Percentiles rank a stretch among this genome's conserved stretches.
Evolutionary conservation across 208 protist species (phyloP).

Genomic region (Acanthamoeba royreba): DNA sequence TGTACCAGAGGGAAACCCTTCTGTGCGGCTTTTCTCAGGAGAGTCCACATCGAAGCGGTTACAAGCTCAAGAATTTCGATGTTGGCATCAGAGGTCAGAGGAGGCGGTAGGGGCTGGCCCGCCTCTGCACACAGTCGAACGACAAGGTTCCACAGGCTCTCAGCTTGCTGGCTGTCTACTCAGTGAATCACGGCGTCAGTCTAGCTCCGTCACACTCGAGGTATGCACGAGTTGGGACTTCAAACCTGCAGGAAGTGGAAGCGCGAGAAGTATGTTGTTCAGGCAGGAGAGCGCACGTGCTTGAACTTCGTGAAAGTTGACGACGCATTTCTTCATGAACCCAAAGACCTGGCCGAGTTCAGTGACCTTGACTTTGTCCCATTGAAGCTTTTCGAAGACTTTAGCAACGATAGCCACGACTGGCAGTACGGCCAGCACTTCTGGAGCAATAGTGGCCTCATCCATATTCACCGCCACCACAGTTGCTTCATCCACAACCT

Average conservation of each 20-base stretch:
- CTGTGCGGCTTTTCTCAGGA: constrained; percentile 11
- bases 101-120: constrained; percentile 13
- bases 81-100: background rate
- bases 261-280: constrained; percentile 39
- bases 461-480: background rate
- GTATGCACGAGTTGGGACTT: too few species aligned
- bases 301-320: background rate
- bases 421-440: background rate
- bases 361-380: background rate
- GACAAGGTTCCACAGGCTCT: background rate
- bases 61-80: constrained; percentile 10
- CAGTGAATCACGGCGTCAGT: too few species aligned
- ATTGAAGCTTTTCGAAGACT: background rate
- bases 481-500: background rate
- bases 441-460: background rate
- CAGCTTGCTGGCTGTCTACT: background rate
- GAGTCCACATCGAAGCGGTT: constrained; percentile 27
- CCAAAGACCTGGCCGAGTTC: background rate
- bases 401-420: background rate
- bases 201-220: too few species aligned
- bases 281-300: constrained; percentile 25
- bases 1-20: background rate
- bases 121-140: background rate
- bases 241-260: background rate
- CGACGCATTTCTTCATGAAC: background rate